Evolutionary conservation across 805 yeast genomes (phyloP).

Genomic region (Nakazawaea holstii): DNA sequence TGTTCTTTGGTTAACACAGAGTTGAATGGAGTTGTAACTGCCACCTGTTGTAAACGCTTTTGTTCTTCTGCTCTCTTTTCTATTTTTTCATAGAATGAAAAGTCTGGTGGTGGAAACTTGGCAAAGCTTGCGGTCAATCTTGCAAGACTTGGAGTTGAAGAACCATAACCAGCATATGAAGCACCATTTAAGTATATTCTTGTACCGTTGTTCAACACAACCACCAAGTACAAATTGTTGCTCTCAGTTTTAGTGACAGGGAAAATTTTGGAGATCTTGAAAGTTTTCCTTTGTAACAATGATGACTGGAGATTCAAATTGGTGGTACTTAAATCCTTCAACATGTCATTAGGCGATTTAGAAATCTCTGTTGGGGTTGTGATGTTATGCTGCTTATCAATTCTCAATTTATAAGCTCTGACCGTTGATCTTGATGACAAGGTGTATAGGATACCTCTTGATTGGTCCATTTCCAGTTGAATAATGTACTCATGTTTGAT

Average conservation of each 20-base stretch:
- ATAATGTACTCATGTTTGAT: conserved; percentile 49
- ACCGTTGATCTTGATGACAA: conserved; percentile 79
- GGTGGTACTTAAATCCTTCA: conserved; percentile 40
- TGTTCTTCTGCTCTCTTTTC: conserved; percentile 12
- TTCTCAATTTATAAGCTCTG: conserved; percentile 62
- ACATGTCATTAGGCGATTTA: conserved; percentile 39
- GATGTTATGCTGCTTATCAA: conserved; percentile 31
- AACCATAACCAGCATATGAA: conserved; percentile 17
- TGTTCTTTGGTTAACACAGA: conserved; percentile 20
- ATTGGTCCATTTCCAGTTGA: conserved; percentile 68
- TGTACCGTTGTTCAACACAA: conserved; percentile 79
- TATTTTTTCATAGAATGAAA: conserved; percentile 22
- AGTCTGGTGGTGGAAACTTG: conserved; percentile 40
- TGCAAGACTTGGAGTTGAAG: conserved; percentile 16
- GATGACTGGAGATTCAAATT: conserved; percentile 22
- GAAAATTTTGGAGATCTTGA: conserved; percentile 58
- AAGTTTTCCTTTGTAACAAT: conserved; percentile 46
- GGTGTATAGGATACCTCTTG: conserved; percentile 73
- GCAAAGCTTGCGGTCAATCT: conserved; percentile 32
- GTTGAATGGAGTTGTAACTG: background rate
- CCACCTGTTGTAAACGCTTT: background rate
- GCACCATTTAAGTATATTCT: conserved; percentile 61
- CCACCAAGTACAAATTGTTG: conserved; percentile 64
- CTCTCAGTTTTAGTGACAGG: conserved; percentile 63
- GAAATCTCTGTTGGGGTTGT: conserved; percentile 24